Percentiles rank a stretch among this genome's conserved stretches.
Evolutionary conservation across 2,329 filamentous ascomycete species (phyloP).

Genomic region (Chaetothyriales sp.): DNA sequence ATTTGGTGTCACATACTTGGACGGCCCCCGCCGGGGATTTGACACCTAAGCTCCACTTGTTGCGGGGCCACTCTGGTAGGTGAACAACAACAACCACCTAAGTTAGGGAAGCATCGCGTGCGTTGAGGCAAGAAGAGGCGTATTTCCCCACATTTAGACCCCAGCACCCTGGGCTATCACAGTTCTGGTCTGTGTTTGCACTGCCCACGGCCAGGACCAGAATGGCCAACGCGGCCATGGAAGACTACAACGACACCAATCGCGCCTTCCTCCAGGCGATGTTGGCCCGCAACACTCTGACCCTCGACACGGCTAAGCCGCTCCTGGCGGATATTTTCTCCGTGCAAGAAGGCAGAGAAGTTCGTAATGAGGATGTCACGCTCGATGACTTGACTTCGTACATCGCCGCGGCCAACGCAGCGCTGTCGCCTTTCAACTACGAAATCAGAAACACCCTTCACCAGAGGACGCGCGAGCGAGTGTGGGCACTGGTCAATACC

Average conservation of each 20-base stretch:
- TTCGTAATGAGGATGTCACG: constrained; percentile 50
- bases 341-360: constrained; percentile 37
- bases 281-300: constrained; percentile 63
- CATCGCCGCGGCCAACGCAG: constrained; percentile 55
- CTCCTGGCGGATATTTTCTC: constrained; percentile 66
- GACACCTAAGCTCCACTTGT: too few species aligned
- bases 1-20: too few species aligned
- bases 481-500: constrained; percentile 78
- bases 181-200: background rate
- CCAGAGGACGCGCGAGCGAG: constrained; percentile 51
- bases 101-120: too few species aligned
- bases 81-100: too few species aligned
- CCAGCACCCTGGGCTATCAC: background rate
- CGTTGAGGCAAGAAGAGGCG: too few species aligned
- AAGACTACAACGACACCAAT: constrained; percentile 50
- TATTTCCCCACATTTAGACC: too few species aligned
- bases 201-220: background rate
- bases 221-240: background rate
- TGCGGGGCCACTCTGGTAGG: too few species aligned
- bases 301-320: constrained; percentile 56
- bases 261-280: constrained; percentile 86
- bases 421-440: constrained; percentile 67
- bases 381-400: constrained; percentile 54
- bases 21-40: too few species aligned
- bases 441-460: constrained; percentile 67